Evolutionary conservation across 805 yeast genomes (phyloP), one percentile per base, ranked within the genome.

Genomic region (Diddensiella caesifluorescens): DNA sequence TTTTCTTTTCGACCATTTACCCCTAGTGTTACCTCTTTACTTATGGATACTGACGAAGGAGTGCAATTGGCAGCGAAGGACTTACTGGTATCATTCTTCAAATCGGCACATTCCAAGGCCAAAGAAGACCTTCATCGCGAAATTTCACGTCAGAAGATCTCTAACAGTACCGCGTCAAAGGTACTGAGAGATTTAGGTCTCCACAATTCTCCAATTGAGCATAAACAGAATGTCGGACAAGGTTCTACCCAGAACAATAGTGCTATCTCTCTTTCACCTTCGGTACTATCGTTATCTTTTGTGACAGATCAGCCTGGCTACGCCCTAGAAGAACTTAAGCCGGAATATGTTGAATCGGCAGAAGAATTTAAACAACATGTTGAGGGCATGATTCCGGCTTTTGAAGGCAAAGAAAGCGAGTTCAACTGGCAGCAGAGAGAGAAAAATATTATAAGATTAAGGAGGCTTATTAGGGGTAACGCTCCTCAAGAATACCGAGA

Each of bases 381-480:
- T 16, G 64, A 62, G 22, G 42, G 45, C 7, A 52, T 65, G 61
- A 25, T 45, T 5, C 45, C 59, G 0, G 50, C 58, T 19, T 88
- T 90, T 53, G 73, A 69, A 5, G 83, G 81, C 4, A 69, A 81
- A 54, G 98, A 92, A 59, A 83, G 95, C 0, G 98, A 92, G 56
- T 71, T 72, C 45, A 92, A 92, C 57, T 92, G 98, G 98, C 62
- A 68, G 18, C 51, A 54, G 0, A 71, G 98, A 55, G 95, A 89
- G 52, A 70, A 73, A 39, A 66, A 67, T 38, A 72, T 87, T 2
- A 53, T 73, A 1, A 70, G 69, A 37, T 54, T 87, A 25, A 70
- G 96, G 43, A 67, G 73, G 1, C 61, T 82, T 3, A 48, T 85
- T 2, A 61, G 87, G 34, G 87, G 89, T 2, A 75, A 78, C 52